phyloP scores from a whole-genome alignment of 345 rosid species.

The Boechera retrofracta region DNA sequence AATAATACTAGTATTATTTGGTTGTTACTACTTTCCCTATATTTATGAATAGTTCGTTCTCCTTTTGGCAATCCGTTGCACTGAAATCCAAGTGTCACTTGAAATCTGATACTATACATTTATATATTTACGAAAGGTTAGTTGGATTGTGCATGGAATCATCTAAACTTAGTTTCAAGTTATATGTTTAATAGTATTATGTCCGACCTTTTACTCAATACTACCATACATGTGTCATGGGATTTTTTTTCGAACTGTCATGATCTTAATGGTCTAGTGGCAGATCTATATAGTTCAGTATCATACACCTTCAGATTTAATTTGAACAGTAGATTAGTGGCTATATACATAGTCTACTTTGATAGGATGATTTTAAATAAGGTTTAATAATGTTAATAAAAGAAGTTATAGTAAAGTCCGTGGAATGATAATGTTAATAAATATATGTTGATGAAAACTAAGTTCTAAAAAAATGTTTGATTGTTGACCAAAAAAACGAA shows the following conservation, averaged over 20 bases:
- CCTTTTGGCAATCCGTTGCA: conserved; percentile 5
- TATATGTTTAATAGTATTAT: background rate
- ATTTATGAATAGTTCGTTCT: background rate
- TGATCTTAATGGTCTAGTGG: background rate
- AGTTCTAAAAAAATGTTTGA: background rate
- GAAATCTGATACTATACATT: background rate
- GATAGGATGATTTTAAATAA: background rate
- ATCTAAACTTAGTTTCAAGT: background rate
- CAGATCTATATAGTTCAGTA: background rate
- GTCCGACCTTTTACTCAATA: conserved; percentile 2
- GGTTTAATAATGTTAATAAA: background rate
- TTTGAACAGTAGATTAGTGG: background rate
- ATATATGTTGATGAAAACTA: background rate
- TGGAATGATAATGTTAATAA: background rate
- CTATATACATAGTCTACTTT: background rate
- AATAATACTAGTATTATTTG: conserved; percentile 11
- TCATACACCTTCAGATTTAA: background rate
- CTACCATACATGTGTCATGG: background rate
- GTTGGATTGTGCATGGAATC: background rate
- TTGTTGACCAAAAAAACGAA: too few species aligned
- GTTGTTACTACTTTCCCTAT: conserved; percentile 1
- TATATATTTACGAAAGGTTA: conserved; percentile 2
- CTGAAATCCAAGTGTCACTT: conserved; percentile 30
- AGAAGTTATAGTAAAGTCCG: background rate
- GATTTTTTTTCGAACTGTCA: background rate